Base-by-base conservation (phyloP, 495 filamentous ascomycete genomes). In the Tuber magnatum region DNA sequence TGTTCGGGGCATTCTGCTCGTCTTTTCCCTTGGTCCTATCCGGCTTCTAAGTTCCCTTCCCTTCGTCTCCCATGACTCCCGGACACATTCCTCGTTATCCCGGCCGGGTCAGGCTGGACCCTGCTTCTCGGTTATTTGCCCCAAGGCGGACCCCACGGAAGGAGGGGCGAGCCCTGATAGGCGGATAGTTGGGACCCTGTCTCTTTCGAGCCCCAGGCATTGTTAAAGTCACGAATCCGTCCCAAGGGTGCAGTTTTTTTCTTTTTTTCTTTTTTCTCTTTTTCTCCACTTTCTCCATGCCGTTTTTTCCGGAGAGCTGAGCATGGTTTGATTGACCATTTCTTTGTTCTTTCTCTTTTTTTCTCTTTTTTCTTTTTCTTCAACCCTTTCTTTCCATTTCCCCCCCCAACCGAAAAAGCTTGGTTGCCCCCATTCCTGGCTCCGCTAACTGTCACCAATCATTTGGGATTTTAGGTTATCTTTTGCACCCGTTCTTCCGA, bases 401-500 rank as follows among this genome's bases (percentile, higher is more conserved):
- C 12, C 0, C n/a, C n/a, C n/a, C n/a, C n/a, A n/a, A n/a, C n/a
- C 16, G 51, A 32, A 43, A 79, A 77, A 79, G 76, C 72, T 75
- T 61, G n/a, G 51, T 61, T 80, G 80, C n/a, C 74, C 74, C 76
- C 70, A 69, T 76, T 74, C 44, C 70, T 70, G 71, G 74, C 40
- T 70, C 24, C 71, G 74, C 79, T 81, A 78, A 81, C 78, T 70
- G 74, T 42, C 68, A 76, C 56, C 61, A 68, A 61, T 70, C 73
- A 41, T 32, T 73, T 51, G 32, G 61, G 70, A 69, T 18, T 22
- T 32, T 74, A 82, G 81, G 81, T 90, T 77, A 87, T 93, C 71
- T 92, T 92, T 80, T 93, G 91, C 84, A 87, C 86, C 68, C 90
- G 90, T 78, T 75, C 80, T 65, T 28, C 73, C 77, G 76, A 73